phyloP scores from a whole-genome alignment of 352 stramenopile genomes.

The Phytopythium chamaehyphon region DNA sequence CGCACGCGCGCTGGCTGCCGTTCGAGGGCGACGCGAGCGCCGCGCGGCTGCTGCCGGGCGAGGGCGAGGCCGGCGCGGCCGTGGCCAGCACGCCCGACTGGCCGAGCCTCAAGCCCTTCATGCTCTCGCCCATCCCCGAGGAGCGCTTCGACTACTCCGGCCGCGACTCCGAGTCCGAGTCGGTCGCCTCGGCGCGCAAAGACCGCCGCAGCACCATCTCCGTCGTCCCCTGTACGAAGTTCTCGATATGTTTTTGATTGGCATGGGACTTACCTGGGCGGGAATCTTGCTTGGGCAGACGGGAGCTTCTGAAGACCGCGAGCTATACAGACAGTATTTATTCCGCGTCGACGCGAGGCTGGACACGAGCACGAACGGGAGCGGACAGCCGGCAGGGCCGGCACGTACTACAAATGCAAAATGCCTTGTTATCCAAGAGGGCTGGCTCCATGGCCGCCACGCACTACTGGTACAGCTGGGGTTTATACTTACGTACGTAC shows the following conservation, averaged over 20 bases:
- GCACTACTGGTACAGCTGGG: no score
- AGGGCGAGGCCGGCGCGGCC: slow-evolving; percentile 13
- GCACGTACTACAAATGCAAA: no score
- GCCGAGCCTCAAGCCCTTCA: slow-evolving; percentile 43
- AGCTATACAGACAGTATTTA: no score
- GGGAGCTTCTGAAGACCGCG: slow-evolving; percentile 20
- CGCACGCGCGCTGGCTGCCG: slow-evolving; percentile 60
- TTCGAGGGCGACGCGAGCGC: slow-evolving; percentile 27
- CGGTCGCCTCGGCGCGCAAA: slow-evolving; percentile 29
- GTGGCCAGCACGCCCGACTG: slow-evolving; percentile 25
- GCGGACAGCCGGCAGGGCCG: background rate
- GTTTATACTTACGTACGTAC: no score
- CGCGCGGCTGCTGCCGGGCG: slow-evolving; percentile 18
- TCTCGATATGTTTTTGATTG: background rate
- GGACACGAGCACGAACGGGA: background rate
- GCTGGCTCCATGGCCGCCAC: no score
- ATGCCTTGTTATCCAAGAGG: no score
- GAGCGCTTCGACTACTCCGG: slow-evolving; percentile 53
- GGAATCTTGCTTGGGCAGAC: slow-evolving; percentile 13
- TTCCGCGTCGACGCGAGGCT: background rate
- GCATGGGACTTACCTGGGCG: background rate
- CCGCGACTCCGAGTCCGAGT: slow-evolving; percentile 44
- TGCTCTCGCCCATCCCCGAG: slow-evolving; percentile 70
- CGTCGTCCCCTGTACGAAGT: slow-evolving; percentile 38
- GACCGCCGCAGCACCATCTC: slow-evolving; percentile 38